A percentile compares a stretch with the other conserved stretches of the same genome.
These are phyloP conservation scores for Petrea volubilis DNA, from an alignment of 257 asterid genomes.

Conservation along the genomic window DNA sequence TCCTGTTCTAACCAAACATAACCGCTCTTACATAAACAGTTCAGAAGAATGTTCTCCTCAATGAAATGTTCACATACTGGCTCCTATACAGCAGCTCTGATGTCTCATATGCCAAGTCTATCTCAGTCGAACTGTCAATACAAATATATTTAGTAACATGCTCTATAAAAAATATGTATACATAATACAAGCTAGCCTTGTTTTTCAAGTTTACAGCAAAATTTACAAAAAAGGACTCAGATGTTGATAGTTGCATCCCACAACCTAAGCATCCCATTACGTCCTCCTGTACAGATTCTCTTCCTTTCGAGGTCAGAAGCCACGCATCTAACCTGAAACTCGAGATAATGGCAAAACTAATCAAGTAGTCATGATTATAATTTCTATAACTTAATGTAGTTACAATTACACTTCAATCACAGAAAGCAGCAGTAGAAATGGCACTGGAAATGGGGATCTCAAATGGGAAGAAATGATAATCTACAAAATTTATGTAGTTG, in stretches of 20 bases:
- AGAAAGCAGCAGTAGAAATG: too few species aligned
- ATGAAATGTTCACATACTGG: not conserved
- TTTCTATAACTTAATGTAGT: too few species aligned
- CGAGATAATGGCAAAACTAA: too few species aligned
- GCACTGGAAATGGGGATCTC: too few species aligned
- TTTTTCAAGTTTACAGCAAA: not conserved
- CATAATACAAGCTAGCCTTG: not conserved
- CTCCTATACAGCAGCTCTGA: not conserved
- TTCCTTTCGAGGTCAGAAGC: constrained; percentile 92
- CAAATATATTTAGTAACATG: not conserved
- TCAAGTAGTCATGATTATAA: too few species aligned
- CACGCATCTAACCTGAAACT: constrained; percentile 79
- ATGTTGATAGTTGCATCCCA: constrained; percentile 99
- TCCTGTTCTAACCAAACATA: too few species aligned
- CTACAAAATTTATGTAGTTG: too few species aligned
- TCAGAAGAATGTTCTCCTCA: not conserved
- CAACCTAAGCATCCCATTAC: constrained; percentile 88
- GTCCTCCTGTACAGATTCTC: constrained; percentile 90
- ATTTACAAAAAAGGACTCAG: constrained; percentile 22
- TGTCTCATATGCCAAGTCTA: not conserved
- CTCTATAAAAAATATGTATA: not conserved
- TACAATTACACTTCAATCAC: too few species aligned
- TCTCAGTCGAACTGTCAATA: not conserved
- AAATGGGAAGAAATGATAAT: too few species aligned
- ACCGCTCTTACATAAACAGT: too few species aligned